Percentiles rank a stretch among this genome's conserved stretches.
Evolutionary conservation across 1,139 yeast genomes (phyloP).

Genomic region (Taphrina populina): DNA sequence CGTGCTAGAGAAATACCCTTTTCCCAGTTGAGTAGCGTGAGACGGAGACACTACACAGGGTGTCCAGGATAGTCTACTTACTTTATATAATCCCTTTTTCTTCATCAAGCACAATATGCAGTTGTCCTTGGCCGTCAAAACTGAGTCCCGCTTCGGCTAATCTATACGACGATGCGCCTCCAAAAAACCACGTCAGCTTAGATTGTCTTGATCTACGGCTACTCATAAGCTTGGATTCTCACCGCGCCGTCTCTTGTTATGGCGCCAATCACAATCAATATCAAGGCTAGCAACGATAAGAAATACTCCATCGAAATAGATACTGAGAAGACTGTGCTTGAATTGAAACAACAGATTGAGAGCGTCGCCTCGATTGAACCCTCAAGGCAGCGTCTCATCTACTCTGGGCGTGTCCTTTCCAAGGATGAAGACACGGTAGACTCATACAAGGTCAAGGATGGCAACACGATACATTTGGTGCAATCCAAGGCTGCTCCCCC

Average conservation of each 20-base stretch:
- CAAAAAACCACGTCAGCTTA: too few relatives aligned
- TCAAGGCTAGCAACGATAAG: conserved; percentile 57
- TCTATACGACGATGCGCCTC: too few relatives aligned
- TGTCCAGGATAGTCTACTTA: conserved; percentile 15
- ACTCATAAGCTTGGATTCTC: too few relatives aligned
- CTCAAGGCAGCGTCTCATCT: conserved; percentile 79
- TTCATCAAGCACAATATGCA: too few relatives aligned
- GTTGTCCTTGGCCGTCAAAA: too few relatives aligned
- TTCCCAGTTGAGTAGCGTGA: too few relatives aligned
- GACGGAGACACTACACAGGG: conserved; percentile 11
- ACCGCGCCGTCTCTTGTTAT: too few relatives aligned
- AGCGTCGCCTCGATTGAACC: conserved; percentile 63
- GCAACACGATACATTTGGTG: conserved; percentile 86
- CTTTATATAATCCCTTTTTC: too few relatives aligned
- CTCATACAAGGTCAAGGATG: conserved; percentile 75
- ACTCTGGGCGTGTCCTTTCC: conserved; percentile 80
- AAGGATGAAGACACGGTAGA: conserved; percentile 76
- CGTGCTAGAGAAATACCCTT: too few relatives aligned
- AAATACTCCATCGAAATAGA: conserved; percentile 66
- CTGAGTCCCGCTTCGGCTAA: too few relatives aligned
- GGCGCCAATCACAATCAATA: conserved; percentile 47
- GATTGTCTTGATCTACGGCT: too few relatives aligned
- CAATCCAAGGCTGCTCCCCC: conserved; percentile 52
- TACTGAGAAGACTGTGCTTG: conserved; percentile 58
- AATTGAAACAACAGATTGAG: conserved; percentile 67